A percentile compares a stretch with the other conserved stretches of the same genome.
phyloP scores from a whole-genome alignment of 495 filamentous ascomycete species.

The Thermothielavioides terrestris region DNA sequence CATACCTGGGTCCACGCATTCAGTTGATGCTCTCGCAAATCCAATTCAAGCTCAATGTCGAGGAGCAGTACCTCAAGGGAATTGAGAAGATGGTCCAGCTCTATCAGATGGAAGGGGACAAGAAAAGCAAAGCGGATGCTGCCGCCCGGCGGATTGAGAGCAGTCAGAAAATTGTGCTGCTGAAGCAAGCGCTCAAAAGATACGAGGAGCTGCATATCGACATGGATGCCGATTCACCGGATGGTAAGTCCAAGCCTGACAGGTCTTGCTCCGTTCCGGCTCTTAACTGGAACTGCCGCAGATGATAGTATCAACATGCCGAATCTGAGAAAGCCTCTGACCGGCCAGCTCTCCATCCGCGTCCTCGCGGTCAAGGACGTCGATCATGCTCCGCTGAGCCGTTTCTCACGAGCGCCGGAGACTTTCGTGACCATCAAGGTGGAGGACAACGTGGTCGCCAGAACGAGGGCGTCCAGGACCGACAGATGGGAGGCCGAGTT shows the following conservation, averaged over 20 bases:
- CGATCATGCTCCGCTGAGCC: conserved; percentile 79
- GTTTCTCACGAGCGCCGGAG: conserved; percentile 84
- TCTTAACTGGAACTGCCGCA: conserved; percentile 30
- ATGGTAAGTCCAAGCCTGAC: conserved; percentile 51
- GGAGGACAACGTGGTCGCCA: conserved; percentile 80
- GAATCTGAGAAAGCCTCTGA: conserved; percentile 87
- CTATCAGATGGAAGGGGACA: conserved; percentile 96
- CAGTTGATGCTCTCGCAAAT: conserved; percentile 98
- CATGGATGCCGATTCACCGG: conserved; percentile 74
- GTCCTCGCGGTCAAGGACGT: conserved; percentile 88
- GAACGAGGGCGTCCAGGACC: conserved; percentile 77
- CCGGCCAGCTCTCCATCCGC: conserved; percentile 76
- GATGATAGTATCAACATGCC: conserved; percentile 96
- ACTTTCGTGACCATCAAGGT: conserved; percentile 95
- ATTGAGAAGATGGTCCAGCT: conserved; percentile 99
- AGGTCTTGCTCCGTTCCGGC: conserved; percentile 6
- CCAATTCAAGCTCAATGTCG: conserved; percentile 97
- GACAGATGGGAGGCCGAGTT: conserved; percentile 88
- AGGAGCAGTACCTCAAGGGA: conserved; percentile 98
- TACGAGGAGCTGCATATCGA: conserved; percentile 98
- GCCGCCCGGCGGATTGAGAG: conserved; percentile 84
- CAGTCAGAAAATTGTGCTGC: conserved; percentile 92
- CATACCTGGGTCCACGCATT: conserved; percentile 90
- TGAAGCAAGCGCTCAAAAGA: conserved; percentile 91
- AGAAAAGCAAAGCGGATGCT: conserved; percentile 88